A percentile compares a stretch with the other conserved stretches of the same genome.
Conservation (phyloP, 2,329 filamentous ascomycete species). For the Ophiostoma piceae region DNA sequence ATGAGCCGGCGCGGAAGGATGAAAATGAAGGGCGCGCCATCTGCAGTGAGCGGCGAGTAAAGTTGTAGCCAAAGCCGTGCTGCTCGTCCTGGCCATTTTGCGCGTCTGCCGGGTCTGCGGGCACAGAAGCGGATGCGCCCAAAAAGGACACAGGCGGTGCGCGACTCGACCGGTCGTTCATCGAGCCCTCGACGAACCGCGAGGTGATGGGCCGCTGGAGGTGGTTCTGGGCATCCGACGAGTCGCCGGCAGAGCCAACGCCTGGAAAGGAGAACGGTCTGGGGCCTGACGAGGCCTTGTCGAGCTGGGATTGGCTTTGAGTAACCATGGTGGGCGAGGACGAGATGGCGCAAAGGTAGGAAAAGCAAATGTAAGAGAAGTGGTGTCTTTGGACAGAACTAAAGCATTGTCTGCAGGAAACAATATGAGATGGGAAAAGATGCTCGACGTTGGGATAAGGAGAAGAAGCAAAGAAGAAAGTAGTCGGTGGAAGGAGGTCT, state of each 20-base stretch:
- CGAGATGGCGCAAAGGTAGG: background rate
- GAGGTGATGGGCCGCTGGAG: slow-evolving; percentile 33
- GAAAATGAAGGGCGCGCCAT: slow-evolving; percentile 21
- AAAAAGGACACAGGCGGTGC: slow-evolving; percentile 65
- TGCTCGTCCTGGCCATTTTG: slow-evolving; percentile 17
- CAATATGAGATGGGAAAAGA: background rate
- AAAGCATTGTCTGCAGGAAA: background rate
- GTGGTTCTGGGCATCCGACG: background rate
- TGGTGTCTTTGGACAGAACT: background rate
- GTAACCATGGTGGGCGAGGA: slow-evolving; percentile 4
- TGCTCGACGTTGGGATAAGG: background rate
- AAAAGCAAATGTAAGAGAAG: background rate
- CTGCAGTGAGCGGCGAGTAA: slow-evolving; percentile 26
- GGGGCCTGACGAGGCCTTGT: background rate
- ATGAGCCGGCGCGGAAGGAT: slow-evolving; percentile 11
- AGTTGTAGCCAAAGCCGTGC: slow-evolving; percentile 12
- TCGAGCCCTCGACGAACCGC: slow-evolving; percentile 73
- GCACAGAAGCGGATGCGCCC: slow-evolving; percentile 25
- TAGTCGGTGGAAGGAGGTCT: background rate
- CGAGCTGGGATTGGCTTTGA: background rate
- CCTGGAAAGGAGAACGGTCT: slow-evolving; percentile 23
- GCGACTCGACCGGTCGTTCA: slow-evolving; percentile 73
- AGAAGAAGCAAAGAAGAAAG: background rate
- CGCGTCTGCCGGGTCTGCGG: slow-evolving; percentile 25
- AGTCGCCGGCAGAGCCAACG: background rate